phyloP scores from a whole-genome alignment of 306 rosid genomes.

The Corylus heterophylla region DNA sequence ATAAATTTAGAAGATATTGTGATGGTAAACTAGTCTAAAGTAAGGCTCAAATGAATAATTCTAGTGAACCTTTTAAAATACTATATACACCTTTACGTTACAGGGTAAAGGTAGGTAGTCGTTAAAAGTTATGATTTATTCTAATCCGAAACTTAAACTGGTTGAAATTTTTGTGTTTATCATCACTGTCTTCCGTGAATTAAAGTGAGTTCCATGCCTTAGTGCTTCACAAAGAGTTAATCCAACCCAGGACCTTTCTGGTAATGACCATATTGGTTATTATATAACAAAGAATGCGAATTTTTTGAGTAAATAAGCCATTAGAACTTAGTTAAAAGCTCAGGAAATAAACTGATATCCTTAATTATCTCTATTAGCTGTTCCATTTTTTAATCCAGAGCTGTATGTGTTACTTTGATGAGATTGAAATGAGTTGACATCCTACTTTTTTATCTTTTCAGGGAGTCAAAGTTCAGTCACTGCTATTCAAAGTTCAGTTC shows the following conservation, averaged over 20 bases:
- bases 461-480: constrained; percentile 54
- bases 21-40: not conserved
- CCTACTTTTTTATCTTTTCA: constrained; percentile 24
- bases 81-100: not conserved
- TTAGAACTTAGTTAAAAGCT: not conserved
- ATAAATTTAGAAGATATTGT: not conserved
- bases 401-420: not conserved
- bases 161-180: not conserved
- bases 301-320: not conserved
- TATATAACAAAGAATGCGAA: not conserved
- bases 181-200: not conserved
- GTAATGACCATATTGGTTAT: constrained; percentile 7
- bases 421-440: not conserved
- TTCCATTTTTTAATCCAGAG: not conserved
- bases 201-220: not conserved
- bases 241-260: not conserved
- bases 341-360: constrained; percentile 9
- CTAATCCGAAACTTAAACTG: not conserved
- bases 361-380: constrained; percentile 17
- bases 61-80: not conserved
- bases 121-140: not conserved
- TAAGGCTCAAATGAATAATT: not conserved
- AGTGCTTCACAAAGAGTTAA: not conserved
- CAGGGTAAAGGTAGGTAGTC: not conserved
- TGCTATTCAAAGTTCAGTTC: constrained; percentile 45